These are phyloP conservation scores for Tetradesmus lagerheimii DNA, from an alignment of 139 green algal genomes.

Conservation along the genomic window DNA sequence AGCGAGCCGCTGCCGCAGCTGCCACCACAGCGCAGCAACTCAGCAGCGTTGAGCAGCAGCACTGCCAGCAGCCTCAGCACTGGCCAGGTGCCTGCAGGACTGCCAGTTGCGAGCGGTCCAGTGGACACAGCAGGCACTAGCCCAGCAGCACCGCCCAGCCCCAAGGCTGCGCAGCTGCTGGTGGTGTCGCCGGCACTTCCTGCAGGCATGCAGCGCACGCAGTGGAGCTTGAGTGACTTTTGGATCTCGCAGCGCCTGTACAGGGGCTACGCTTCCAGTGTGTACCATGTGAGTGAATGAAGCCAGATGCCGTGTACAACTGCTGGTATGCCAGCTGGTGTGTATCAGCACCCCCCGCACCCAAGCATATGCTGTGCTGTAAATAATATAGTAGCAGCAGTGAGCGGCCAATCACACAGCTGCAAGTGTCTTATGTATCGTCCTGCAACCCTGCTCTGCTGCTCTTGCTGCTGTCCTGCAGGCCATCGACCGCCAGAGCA, in stretches of 20 bases:
- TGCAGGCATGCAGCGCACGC: slow-evolving; percentile 31
- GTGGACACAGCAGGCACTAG: not conserved
- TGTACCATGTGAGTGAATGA: slow-evolving; percentile 41
- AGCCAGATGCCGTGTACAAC: not conserved
- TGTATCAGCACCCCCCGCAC: too few species aligned
- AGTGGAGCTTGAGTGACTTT: slow-evolving; percentile 45
- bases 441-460: not conserved
- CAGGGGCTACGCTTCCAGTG: slow-evolving; percentile 40
- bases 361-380: not conserved
- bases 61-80: not conserved
- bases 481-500: not conserved
- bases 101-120: too few species aligned
- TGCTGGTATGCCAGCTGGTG: too few species aligned
- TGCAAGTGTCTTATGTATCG: not conserved
- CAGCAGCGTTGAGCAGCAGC: not conserved
- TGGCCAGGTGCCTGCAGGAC: not conserved
- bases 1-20: not conserved
- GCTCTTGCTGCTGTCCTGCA: slow-evolving; percentile 16
- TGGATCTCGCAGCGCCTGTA: slow-evolving; percentile 25
- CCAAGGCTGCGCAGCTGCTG: not conserved
- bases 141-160: not conserved
- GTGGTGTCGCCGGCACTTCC: not conserved
- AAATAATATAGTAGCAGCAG: not conserved
- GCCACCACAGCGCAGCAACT: not conserved
- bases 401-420: slow-evolving; percentile 21